Conservation (phyloP, 495 filamentous ascomycete species). For the Hyaloscypha finlandica region DNA sequence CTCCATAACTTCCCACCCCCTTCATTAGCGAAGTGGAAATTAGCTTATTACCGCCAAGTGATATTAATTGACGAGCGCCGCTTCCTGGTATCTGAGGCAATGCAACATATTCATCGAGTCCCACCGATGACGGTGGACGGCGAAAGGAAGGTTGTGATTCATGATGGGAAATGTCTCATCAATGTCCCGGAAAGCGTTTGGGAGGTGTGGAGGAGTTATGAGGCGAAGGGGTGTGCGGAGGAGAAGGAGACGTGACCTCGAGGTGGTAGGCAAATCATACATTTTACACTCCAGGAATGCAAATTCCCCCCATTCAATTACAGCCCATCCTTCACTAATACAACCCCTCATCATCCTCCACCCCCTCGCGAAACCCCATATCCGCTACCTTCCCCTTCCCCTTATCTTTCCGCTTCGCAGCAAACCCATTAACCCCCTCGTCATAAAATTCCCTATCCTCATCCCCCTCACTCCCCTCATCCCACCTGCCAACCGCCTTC, state of each 20-base stretch:
- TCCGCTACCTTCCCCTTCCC: conserved; percentile 15
- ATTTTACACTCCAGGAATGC: neutral
- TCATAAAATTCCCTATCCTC: conserved; percentile 1
- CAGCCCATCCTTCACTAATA: conserved; percentile 2
- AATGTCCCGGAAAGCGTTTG: conserved; percentile 20
- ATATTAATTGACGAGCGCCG: conserved; percentile 26
- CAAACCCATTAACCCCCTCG: conserved; percentile 10
- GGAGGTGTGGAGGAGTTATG: conserved; percentile 28
- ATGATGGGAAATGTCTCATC: conserved; percentile 23
- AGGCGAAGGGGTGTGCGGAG: conserved; percentile 12
- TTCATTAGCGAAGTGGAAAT: conserved; percentile 18
- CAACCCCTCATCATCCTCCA: conserved; percentile 18
- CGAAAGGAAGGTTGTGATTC: conserved; percentile 25
- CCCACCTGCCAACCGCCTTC: conserved; percentile 41
- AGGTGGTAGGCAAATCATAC: neutral
- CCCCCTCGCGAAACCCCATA: conserved; percentile 13
- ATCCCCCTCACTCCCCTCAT: conserved; percentile 25
- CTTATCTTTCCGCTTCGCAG: neutral
- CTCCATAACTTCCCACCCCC: neutral
- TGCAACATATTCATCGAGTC: conserved; percentile 21
- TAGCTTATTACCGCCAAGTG: conserved; percentile 24
- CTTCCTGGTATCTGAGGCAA: conserved; percentile 23
- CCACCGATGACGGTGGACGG: conserved; percentile 13
- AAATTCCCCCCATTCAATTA: neutral
- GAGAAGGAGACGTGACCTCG: neutral